Base-by-base conservation (phyloP, 495 filamentous ascomycete species). In the Penicillium turbatum region DNA sequence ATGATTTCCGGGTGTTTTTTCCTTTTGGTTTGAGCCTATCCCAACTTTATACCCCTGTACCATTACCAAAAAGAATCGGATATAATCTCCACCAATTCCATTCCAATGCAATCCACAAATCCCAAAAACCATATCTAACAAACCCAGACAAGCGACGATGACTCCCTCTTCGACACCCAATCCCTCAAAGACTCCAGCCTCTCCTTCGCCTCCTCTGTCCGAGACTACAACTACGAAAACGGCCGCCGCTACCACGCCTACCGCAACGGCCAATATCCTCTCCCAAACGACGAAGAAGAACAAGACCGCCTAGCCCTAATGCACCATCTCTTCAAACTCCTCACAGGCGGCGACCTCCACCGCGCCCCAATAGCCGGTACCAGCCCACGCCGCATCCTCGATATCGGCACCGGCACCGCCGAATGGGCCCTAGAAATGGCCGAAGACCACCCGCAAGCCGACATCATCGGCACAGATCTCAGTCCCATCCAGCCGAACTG, bases 261-360 rank as follows among this genome's bases (percentile, higher is more conserved):
- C 61, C 72, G 75, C 16, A 71, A 75, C 57, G 63, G 60, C 68
- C 79, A 80, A 47, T 86, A 86, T 48, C 70, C 72, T 26, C 78
- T 79, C 35, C 84, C 84, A 29, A 87, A 86, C 59, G 83, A 87
- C 57, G 62, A 75, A 21, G 60, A 71, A 40, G 83, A 86, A 57
- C 75, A 78, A 55, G 86, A 89, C 55, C 81, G 88, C 29, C 81
- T 90, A 46, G 82, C 84, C 42, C 70, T 90, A 44, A 72, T 80
- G 52, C 86, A 90, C 66, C 78, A 82, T 47, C 75, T 86, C 57
- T 80, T 76, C 60, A 67, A 63, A 21, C 63, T 79, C 19, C 59
- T 79, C 9, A 65, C 76, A 0, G 77, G 80, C 51, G 82, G 78
- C 11, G 71, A 72, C 15, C 72, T 85, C 5, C 76, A 74, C 59